Percentiles rank a stretch among this genome's conserved stretches.
Evolutionary conservation across 2,329 filamentous ascomycete genomes (phyloP).

Genomic region (Chrysoporthe cubensis): DNA sequence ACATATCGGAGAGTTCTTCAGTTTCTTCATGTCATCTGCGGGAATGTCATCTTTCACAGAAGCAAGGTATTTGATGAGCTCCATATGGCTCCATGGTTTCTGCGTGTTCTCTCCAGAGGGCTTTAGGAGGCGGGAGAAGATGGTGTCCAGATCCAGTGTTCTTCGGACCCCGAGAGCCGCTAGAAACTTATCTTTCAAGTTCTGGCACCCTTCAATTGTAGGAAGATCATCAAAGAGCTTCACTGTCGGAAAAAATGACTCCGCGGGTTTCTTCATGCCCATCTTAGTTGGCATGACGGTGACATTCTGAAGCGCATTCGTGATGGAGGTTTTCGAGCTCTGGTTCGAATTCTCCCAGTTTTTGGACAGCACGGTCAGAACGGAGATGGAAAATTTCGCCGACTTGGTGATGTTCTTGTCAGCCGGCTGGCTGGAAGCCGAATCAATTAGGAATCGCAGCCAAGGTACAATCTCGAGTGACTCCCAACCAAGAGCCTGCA

Average conservation of each 20-base stretch:
- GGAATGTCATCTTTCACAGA: conserved; percentile 92
- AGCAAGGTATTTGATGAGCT: conserved; percentile 91
- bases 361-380: conserved; percentile 82
- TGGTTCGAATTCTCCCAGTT: conserved; percentile 82
- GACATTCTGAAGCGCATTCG: conserved; percentile 65
- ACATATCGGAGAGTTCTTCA: conserved; percentile 79
- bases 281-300: conserved; percentile 87
- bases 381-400: conserved; percentile 73
- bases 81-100: conserved; percentile 86
- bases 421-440: conserved; percentile 60
- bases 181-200: conserved; percentile 90
- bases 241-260: conserved; percentile 92
- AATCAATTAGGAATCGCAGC: conserved; percentile 79
- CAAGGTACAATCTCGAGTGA: conserved; percentile 84
- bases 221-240: conserved; percentile 94
- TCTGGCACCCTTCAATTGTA: conserved; percentile 73
- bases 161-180: conserved; percentile 85
- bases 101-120: conserved; percentile 57
- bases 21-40: conserved; percentile 74
- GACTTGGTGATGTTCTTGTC: conserved; percentile 73
- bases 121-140: conserved; percentile 83
- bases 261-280: conserved; percentile 83
- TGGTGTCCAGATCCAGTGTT: conserved; percentile 91
- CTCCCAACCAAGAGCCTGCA: conserved; percentile 84
- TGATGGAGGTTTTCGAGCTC: conserved; percentile 67